Conservation (phyloP, 2,329 filamentous ascomycete genomes). For the Penicillium sp. region DNA sequence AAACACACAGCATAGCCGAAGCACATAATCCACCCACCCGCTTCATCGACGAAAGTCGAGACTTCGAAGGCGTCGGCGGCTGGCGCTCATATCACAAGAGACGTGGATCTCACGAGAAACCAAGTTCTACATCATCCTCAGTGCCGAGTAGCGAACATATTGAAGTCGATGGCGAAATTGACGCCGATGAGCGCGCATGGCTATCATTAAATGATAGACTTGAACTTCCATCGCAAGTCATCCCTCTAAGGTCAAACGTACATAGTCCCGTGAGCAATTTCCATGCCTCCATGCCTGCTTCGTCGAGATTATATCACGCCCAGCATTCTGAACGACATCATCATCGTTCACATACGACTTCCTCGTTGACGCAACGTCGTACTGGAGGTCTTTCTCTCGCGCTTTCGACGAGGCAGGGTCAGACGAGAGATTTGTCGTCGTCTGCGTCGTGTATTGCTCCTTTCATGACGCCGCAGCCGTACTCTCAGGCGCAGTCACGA, state of each 20-base stretch:
- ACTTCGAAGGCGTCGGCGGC: constrained; percentile 44
- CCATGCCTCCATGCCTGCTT: constrained; percentile 8
- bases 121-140: constrained; percentile 24
- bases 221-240: constrained; percentile 34
- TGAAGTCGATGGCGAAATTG: constrained; percentile 9
- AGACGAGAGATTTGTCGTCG: constrained; percentile 4
- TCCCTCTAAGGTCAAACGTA: constrained; percentile 16
- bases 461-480: constrained; percentile 22
- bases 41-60: constrained; percentile 34
- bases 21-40: constrained; percentile 17
- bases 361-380: constrained; percentile 18
- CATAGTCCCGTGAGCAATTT: constrained; percentile 9
- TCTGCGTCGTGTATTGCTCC: constrained; percentile 7
- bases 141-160: constrained; percentile 21
- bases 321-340: constrained; percentile 23
- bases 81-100: constrained; percentile 30
- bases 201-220: constrained; percentile 37
- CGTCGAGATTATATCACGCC: neutral
- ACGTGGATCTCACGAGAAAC: constrained; percentile 19
- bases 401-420: constrained; percentile 19
- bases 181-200: constrained; percentile 37
- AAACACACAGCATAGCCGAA: constrained; percentile 18
- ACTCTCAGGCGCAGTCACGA: constrained; percentile 9
- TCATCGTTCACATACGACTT: constrained; percentile 34
- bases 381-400: constrained; percentile 15